Percentiles rank a stretch among this genome's conserved stretches.
phyloP scores from a whole-genome alignment of 1,139 yeast species.

The Tardiomyces blankii region DNA sequence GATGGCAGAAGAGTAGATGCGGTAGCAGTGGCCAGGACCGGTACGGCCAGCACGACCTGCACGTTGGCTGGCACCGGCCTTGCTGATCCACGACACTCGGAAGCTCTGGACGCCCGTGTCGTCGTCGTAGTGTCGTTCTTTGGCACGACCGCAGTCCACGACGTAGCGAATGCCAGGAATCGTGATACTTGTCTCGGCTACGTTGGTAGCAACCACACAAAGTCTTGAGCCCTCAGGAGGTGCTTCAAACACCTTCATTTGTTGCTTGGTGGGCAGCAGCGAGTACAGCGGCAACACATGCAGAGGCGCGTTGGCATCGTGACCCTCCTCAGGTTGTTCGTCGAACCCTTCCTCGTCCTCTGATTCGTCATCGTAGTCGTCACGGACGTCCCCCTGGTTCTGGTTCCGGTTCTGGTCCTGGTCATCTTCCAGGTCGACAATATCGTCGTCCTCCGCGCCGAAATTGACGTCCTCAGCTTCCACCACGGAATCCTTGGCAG shows the following conservation, averaged over 20 bases:
- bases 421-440: conserved; percentile 30
- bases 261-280: conserved; percentile 82
- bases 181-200: conserved; percentile 95
- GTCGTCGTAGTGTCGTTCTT: conserved; percentile 75
- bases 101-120: conserved; percentile 88
- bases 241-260: conserved; percentile 79
- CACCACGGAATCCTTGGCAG: conserved; percentile 49
- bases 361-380: conserved; percentile 39
- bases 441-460: conserved; percentile 32
- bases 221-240: conserved; percentile 82
- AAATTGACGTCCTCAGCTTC: conserved; percentile 90
- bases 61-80: conserved; percentile 94
- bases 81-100: conserved; percentile 85
- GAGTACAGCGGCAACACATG: conserved; percentile 91
- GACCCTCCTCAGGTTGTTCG: conserved; percentile 64
- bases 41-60: conserved; percentile 99
- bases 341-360: conserved; percentile 89
- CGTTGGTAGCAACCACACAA: conserved; percentile 93
- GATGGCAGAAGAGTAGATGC: conserved; percentile 91
- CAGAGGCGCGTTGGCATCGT: conserved; percentile 68
- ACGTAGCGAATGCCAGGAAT: conserved; percentile 95
- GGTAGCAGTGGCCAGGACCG: conserved; percentile 96
- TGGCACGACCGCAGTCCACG: conserved; percentile 89
- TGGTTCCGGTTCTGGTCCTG: conserved; percentile 26
- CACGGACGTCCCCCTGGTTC: conserved; percentile 34